These are phyloP conservation scores for Coriolopsis trogii DNA, from an alignment of 1,284 basidiomycete species.

Conservation along the genomic window DNA sequence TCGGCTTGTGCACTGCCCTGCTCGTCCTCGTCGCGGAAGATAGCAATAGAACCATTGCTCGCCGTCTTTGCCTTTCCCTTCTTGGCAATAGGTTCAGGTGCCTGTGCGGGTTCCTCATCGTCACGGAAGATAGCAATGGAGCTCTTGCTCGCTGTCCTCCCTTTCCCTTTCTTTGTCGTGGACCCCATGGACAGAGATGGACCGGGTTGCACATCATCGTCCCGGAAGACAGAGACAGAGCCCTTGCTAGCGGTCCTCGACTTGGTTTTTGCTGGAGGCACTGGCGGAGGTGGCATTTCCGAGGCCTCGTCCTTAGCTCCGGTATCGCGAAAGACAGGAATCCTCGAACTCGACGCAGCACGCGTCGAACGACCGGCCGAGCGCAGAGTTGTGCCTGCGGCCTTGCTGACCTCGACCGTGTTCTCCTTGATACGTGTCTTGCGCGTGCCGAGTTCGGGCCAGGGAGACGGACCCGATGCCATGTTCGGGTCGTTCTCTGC, in stretches of 20 bases:
- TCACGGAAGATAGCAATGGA: slow-evolving; percentile 31
- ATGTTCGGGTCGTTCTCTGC: slow-evolving; percentile 36
- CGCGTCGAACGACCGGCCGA: slow-evolving; percentile 60
- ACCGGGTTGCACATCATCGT: slow-evolving; percentile 30
- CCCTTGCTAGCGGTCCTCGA: slow-evolving; percentile 8
- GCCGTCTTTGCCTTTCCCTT: slow-evolving; percentile 28
- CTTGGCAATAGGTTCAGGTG: slow-evolving; percentile 32
- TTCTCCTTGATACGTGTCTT: slow-evolving; percentile 79
- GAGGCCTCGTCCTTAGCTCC: slow-evolving; percentile 22
- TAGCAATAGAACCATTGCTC: slow-evolving; percentile 20
- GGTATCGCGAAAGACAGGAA: slow-evolving; percentile 60
- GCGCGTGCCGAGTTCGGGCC: slow-evolving; percentile 73
- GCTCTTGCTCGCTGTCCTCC: slow-evolving; percentile 16
- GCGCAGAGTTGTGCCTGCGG: slow-evolving; percentile 63
- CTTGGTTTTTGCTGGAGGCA: slow-evolving; percentile 31
- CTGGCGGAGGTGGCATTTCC: slow-evolving; percentile 33
- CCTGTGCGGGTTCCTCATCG: slow-evolving; percentile 26
- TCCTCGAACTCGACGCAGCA: slow-evolving; percentile 49
- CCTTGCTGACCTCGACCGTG: slow-evolving; percentile 64
- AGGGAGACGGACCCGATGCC: slow-evolving; percentile 44
- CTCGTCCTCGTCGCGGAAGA: slow-evolving; percentile 33
- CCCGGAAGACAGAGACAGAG: slow-evolving; percentile 56
- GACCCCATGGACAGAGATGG: slow-evolving; percentile 33
- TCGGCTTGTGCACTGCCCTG: slow-evolving; percentile 20
- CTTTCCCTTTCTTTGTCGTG: slow-evolving; percentile 28